phyloP scores from a whole-genome alignment of 2,329 filamentous ascomycete species.

The Penicillium palitans region DNA sequence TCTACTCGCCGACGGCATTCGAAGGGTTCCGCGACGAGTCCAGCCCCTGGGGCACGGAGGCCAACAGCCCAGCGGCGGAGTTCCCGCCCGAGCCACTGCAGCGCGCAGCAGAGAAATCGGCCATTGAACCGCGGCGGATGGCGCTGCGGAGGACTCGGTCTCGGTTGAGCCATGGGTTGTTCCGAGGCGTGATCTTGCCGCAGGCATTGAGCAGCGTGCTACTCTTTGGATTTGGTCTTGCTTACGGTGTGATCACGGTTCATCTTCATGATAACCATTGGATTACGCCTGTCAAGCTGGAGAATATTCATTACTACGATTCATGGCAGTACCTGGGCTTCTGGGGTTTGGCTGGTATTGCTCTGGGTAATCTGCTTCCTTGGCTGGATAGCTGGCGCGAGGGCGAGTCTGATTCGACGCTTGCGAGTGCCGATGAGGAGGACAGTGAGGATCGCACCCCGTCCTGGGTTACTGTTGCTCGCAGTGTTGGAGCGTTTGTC shows the following conservation, averaged over 20 bases:
- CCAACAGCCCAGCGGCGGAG: conserved; percentile 63
- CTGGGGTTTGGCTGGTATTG: conserved; percentile 80
- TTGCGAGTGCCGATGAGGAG: conserved; percentile 31
- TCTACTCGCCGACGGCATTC: conserved; percentile 72
- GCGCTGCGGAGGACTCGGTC: conserved; percentile 37
- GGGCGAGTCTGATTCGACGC: conserved; percentile 38
- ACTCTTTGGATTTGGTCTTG: conserved; percentile 75
- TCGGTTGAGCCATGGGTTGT: conserved; percentile 39
- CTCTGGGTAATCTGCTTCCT: conserved; percentile 75
- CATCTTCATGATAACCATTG: conserved; percentile 70
- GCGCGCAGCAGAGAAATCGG: conserved; percentile 40
- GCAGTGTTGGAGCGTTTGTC: conserved; percentile 69
- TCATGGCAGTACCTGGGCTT: conserved; percentile 69
- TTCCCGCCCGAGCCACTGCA: conserved; percentile 34
- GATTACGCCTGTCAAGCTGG: conserved; percentile 63
- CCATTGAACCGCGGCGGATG: conserved; percentile 28
- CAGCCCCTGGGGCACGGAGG: conserved; percentile 77
- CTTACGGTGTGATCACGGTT: conserved; percentile 79
- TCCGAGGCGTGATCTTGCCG: conserved; percentile 52
- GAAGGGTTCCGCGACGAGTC: conserved; percentile 57
- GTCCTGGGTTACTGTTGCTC: conserved; percentile 69
- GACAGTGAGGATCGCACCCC: conserved; percentile 32
- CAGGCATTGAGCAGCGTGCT: conserved; percentile 60
- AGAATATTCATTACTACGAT: conserved; percentile 53
- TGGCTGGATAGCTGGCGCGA: conserved; percentile 80